phyloP scores from a whole-genome alignment of 129 eudicot species.

The Logfia minima region DNA sequence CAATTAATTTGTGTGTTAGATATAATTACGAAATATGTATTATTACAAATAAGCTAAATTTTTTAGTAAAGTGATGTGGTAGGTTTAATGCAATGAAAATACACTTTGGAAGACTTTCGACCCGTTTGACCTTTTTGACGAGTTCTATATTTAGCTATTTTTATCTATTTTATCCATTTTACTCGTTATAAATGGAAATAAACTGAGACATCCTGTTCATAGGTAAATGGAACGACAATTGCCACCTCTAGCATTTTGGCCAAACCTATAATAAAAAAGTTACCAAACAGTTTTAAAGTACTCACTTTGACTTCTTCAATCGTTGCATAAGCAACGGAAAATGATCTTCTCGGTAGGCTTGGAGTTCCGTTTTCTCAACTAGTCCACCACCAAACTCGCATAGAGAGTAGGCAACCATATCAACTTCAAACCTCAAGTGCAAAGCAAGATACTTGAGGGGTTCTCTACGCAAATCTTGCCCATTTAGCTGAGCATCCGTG shows the following conservation, averaged over 20 bases:
- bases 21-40: neutral
- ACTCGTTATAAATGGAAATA: neutral
- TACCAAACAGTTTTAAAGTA: neutral
- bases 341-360: constrained; percentile 78
- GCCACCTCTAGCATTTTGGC: neutral
- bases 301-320: constrained; percentile 54
- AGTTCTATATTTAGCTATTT: neutral
- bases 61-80: neutral
- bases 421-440: constrained; percentile 91
- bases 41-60: neutral
- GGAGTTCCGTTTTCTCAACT: constrained; percentile 63
- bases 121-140: neutral
- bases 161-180: neutral
- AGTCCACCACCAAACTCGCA: constrained; percentile 94
- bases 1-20: neutral
- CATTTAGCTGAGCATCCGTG: constrained; percentile 26
- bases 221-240: neutral
- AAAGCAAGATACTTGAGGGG: constrained; percentile 76
- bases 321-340: constrained; percentile 87
- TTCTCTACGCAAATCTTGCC: constrained; percentile 12
- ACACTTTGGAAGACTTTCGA: neutral
- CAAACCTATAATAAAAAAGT: neutral
- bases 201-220: neutral
- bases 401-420: constrained; percentile 91
- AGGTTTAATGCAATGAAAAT: neutral